A percentile compares a stretch with the other conserved stretches of the same genome.
Evolutionary conservation across 148 eudicot genomes (phyloP).

Genomic region (Spergularia bocconei): DNA sequence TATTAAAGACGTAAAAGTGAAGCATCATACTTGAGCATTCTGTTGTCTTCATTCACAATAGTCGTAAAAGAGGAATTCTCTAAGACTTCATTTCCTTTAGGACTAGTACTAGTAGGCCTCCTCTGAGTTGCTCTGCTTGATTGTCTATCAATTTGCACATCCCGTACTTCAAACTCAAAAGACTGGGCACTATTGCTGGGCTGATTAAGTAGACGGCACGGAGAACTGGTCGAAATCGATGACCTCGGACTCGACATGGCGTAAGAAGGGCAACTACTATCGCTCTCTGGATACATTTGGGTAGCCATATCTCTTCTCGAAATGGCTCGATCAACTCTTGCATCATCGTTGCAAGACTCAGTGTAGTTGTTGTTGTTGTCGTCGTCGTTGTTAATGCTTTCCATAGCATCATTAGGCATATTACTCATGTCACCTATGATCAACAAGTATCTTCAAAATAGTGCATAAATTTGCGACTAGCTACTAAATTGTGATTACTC

Average conservation of each 20-base stretch:
- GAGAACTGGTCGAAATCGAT: slow-evolving; percentile 35
- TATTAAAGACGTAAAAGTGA: background rate
- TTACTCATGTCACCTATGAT: slow-evolving; percentile 12
- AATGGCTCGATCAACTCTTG: slow-evolving; percentile 23
- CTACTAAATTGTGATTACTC: no score
- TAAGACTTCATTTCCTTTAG: background rate
- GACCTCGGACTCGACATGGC: slow-evolving; percentile 29
- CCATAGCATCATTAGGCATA: slow-evolving; percentile 38
- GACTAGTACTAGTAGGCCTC: background rate
- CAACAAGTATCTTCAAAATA: no score
- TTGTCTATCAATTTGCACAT: slow-evolving; percentile 81
- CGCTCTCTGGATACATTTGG: slow-evolving; percentile 66
- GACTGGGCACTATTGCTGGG: slow-evolving; percentile 20
- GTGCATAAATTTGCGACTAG: no score
- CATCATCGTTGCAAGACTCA: slow-evolving; percentile 7
- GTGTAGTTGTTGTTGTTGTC: background rate
- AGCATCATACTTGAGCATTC: slow-evolving; percentile 43
- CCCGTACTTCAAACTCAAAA: slow-evolving; percentile 53
- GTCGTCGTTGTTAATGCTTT: slow-evolving; percentile 21
- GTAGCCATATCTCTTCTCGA: slow-evolving; percentile 86
- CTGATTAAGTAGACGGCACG: slow-evolving; percentile 23
- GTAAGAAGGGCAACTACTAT: slow-evolving; percentile 40
- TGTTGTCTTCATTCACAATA: slow-evolving; percentile 8
- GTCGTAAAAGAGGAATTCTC: background rate
- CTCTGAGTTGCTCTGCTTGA: slow-evolving; percentile 26